Base-by-base conservation (phyloP, 495 filamentous ascomycete genomes). In the Penicillium antarcticum region DNA sequence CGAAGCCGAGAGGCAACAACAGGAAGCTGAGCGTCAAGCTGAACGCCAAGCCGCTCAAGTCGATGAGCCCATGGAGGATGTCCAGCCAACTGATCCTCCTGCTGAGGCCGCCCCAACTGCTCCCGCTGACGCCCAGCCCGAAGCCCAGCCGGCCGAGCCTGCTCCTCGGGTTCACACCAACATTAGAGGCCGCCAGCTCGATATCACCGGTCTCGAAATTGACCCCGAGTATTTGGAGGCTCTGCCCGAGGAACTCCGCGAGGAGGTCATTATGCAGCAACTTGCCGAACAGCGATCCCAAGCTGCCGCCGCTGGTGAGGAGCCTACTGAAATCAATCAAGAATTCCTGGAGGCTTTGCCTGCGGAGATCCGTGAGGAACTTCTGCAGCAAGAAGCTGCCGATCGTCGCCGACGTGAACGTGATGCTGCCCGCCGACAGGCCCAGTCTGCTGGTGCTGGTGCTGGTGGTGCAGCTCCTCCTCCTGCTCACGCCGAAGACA, bases 341-440 rank as follows among this genome's bases (percentile, higher is more conserved):
- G 94, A 99, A 58, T 99, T 99, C 69, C 76, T 99, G 19, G 88
- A 96, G 54, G 94, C 95, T 9, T 75, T 99, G 39, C 94, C 94
- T 3, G 80, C 84, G 0, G 92, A 96, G 42, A 89, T 99, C 36
- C 87, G 92, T 40, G 79, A 87, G 48, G 94, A 99, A 59, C 79
- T 99, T 36, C 80, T 96, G 3, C 84, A 89, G 56, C 89, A 96
- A 62, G 95, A 99, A 70, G 80, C 86, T 26, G 82, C 85, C 55
- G 95, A 96, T 57, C 88, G 91, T 41, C 88, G 94, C 40, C 90
- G 92, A 38, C 85, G 90, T 5, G 89, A 97, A 60, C 89, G 89
- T 42, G 89, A 96, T 61, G 80, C 77, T 55, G 76, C 80, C 12
- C 83, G 89, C 74, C 71, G 83, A 68, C 80, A 81, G 65, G 74